Conservation (phyloP, 169 alveolate genomes). For the Theileria orientalis region DNA sequence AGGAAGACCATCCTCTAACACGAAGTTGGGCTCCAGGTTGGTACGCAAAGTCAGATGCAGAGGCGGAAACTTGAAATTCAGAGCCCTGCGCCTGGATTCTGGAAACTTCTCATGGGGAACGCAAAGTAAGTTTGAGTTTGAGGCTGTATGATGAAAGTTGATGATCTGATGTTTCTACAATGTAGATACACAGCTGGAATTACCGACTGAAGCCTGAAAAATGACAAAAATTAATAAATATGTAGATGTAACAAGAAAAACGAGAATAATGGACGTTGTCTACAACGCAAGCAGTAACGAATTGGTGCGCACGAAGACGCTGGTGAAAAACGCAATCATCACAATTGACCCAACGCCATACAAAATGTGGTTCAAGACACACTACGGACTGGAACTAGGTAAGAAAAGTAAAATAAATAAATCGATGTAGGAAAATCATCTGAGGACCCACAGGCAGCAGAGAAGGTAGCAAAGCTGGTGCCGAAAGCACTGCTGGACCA, state of each 20-base stretch:
- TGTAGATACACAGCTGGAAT: constrained; percentile 67
- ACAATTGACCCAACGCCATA: constrained; percentile 98
- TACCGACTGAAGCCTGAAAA: constrained; percentile 64
- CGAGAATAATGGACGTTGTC: constrained; percentile 96
- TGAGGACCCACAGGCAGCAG: constrained; percentile 47
- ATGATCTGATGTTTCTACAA: constrained; percentile 30
- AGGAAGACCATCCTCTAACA: constrained; percentile 98
- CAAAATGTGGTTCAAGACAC: constrained; percentile 90
- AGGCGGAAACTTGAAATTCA: constrained; percentile 94
- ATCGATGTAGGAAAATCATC: constrained; percentile 32
- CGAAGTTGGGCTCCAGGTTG: constrained; percentile 93
- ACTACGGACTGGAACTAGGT: constrained; percentile 83
- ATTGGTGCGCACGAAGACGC: constrained; percentile 98
- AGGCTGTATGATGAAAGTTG: constrained; percentile 37
- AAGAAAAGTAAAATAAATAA: not conserved
- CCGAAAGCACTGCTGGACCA: constrained; percentile 88
- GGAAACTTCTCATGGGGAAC: constrained; percentile 98
- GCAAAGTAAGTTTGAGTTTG: constrained; percentile 76
- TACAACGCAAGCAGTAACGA: constrained; percentile 99
- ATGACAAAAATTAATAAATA: not conserved
- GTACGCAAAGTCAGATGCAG: constrained; percentile 95
- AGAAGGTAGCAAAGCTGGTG: constrained; percentile 60
- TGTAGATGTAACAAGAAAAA: constrained; percentile 81
- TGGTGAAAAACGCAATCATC: constrained; percentile 97
- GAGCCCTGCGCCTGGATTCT: constrained; percentile 96